Conservation (phyloP, 2,329 filamentous ascomycete species). For the Scolecobasidium constrictum region DNA sequence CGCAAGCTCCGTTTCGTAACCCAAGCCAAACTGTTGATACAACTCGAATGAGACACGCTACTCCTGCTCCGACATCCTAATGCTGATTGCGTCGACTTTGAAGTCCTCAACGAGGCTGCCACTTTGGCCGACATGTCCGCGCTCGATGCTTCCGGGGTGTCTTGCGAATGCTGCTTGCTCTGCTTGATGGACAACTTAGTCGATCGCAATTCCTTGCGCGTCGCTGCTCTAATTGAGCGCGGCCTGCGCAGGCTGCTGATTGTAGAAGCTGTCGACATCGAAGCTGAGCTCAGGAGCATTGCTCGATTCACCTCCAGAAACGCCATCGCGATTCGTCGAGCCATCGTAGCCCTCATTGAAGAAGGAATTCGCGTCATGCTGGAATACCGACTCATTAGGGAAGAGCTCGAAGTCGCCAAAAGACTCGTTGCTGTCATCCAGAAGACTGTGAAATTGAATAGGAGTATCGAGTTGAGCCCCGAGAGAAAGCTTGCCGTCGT, state of each 20-base stretch:
- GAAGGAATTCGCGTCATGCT: slow-evolving; percentile 22
- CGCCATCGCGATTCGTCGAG: slow-evolving; percentile 1
- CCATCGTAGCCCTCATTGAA: slow-evolving; percentile 15
- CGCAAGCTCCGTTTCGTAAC: too few relatives aligned
- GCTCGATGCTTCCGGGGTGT: too few relatives aligned
- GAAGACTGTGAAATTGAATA: slow-evolving; percentile 20
- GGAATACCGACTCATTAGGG: slow-evolving; percentile 21
- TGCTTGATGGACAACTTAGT: not conserved
- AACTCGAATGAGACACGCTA: too few relatives aligned
- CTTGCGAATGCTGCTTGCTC: not conserved
- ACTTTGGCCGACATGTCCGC: too few relatives aligned
- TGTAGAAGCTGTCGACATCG: slow-evolving; percentile 30
- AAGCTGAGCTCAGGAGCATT: slow-evolving; percentile 21
- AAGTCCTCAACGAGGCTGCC: too few relatives aligned
- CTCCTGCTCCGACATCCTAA: too few relatives aligned
- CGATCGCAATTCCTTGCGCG: slow-evolving; percentile 29
- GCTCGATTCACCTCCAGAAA: slow-evolving; percentile 14
- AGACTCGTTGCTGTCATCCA: slow-evolving; percentile 18
- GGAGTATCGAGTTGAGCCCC: slow-evolving; percentile 5
- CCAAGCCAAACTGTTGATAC: too few relatives aligned
- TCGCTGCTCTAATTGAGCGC: slow-evolving; percentile 35
- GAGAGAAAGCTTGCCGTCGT: slow-evolving; percentile 3
- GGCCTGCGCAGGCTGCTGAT: slow-evolving; percentile 33
- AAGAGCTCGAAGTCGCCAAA: slow-evolving; percentile 30
- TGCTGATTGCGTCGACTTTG: too few relatives aligned